Evolutionary conservation across 169 alveolate genomes (phyloP), one percentile per base, ranked within the genome.

Genomic region (Plasmodium coatneyi): DNA sequence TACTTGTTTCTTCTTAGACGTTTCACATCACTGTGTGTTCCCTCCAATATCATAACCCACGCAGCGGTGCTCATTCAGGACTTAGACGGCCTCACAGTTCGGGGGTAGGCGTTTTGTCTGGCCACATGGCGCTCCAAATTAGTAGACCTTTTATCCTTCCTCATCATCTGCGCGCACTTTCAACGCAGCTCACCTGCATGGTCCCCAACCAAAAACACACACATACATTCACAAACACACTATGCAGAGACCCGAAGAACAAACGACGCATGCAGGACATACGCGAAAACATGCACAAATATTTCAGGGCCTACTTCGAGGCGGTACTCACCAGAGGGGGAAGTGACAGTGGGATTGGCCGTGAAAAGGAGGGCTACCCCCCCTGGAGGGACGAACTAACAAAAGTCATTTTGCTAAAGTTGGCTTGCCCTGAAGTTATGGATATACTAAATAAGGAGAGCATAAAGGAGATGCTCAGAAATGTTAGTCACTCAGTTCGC

Each of bases 401-500:
- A 10, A 87, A 87, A 87, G 25, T 87, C 10, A 5, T 87, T 39
- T 79, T 87, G 32, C 74, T 56, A 16, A 87, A 60, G 71, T 78
- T 87, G 71, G 19, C 89, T 1, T 76, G 74, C 49, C 16, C 80
- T 28, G 72, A 87, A 0, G 16, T 87, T 0, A 81, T 87, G 41
- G 82, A 54, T 7, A 87, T 87, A 16, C 49, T 87, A 78, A 74
- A 56, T 41, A 87, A 79, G 39, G 82, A 87, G 19, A 56, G 93
- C 70, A 46, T 87, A 87, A 87, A 87, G 71, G 93, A 87, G 71
- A 56, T 87, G 46, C 71, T 60, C 49, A 66, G n/a, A 87, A n/a
- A 49, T 60, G 41, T 87, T 78, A 78, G 60, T 56, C 5, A 87
- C n/a, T 78, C 80, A 87, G 82, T 74, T 34, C 52, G 80, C 22